phyloP scores from a whole-genome alignment of 2,329 filamentous ascomycete species.

The Coniochaeta ligniaria region DNA sequence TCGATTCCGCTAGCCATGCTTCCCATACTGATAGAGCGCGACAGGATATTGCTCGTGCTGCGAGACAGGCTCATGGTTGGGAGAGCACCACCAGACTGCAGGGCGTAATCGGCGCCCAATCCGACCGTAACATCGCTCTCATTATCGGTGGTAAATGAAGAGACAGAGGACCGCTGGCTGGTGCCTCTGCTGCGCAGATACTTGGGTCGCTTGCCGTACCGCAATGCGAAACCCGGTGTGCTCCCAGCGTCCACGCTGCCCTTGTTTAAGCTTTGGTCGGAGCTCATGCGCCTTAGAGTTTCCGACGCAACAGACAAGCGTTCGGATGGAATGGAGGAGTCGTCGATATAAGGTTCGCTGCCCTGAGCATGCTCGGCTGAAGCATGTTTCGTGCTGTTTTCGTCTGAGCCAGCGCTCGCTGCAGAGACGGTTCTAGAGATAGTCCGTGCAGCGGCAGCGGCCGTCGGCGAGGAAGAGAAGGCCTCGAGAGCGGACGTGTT shows the following conservation, averaged over 20 bases:
- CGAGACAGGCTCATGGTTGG: slow-evolving; percentile 46
- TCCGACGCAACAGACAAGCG: slow-evolving; percentile 16
- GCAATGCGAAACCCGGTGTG: slow-evolving; percentile 39
- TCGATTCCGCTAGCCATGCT: slow-evolving; percentile 76
- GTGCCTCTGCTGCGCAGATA: slow-evolving; percentile 50
- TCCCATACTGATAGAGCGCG: slow-evolving; percentile 76
- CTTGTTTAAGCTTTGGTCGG: slow-evolving; percentile 16
- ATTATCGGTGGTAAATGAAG: slow-evolving; percentile 47
- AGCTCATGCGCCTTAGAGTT: slow-evolving; percentile 22
- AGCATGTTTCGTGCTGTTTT: neutral
- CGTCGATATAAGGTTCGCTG: slow-evolving; percentile 9
- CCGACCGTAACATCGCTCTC: slow-evolving; percentile 69
- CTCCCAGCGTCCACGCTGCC: slow-evolving; percentile 31
- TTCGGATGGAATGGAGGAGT: slow-evolving; percentile 23
- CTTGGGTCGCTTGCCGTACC: slow-evolving; percentile 41
- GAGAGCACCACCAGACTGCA: slow-evolving; percentile 73
- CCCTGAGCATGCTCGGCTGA: neutral
- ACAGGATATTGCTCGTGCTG: slow-evolving; percentile 49
- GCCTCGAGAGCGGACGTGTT: slow-evolving; percentile 43
- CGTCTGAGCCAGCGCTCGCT: slow-evolving; percentile 22
- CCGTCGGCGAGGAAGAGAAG: slow-evolving; percentile 49
- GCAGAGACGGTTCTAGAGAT: slow-evolving; percentile 44
- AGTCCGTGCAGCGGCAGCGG: slow-evolving; percentile 45
- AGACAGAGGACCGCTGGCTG: slow-evolving; percentile 54
- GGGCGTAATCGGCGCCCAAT: slow-evolving; percentile 64